Evolutionary conservation across 2,329 filamentous ascomycete species (phyloP), one percentile per base, ranked within the genome.

Genomic region (Fusarium brevicatenulatum): DNA sequence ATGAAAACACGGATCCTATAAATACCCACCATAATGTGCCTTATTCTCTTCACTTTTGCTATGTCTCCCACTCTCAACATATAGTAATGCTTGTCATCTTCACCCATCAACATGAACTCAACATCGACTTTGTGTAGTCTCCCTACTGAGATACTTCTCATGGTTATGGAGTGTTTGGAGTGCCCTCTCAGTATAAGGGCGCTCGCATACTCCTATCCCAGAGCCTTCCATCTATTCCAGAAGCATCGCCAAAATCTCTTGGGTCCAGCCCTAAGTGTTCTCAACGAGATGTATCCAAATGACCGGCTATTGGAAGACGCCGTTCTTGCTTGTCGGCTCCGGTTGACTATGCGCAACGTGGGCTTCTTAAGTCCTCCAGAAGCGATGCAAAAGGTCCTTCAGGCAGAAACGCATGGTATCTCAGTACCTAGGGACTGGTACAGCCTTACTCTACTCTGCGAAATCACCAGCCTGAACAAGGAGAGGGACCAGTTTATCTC

Each of bases 1-100:
- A 5, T 34, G 0, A 7, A 9, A 23, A 10, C 0, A 23, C 19
- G 9, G n/a, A 52, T 6, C 34, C 2, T 50, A 34, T 50, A 50
- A 50, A 34, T 19, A 19, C 6, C 6, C 1, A 8, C 12, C 39
- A 7, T 1, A 28, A 3, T 0, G 23, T 46, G 43, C 18, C 8
- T 28, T 46, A 5, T 28, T 12, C 2, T 9, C n/a, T 18, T 3
- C 11, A n/a, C 46, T 7, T 1, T 50, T 13, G 7, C 16, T 13
- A 3, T 5, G 10, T 23, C 16, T 34, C 11, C 2, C n/a, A 23
- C 18, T n/a, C 4, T 50, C 11, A 34, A 8, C 4, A 10, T 8
- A 4, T 13, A 0, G 2, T 34, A 10, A 7, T 2, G 4, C 16
- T 13, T 28, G 5, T 23, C 32, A 15, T 18, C 10, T 28, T 28